phyloP scores from a whole-genome alignment of 768 basidiomycete species.

The Naganishia antarctica region DNA sequence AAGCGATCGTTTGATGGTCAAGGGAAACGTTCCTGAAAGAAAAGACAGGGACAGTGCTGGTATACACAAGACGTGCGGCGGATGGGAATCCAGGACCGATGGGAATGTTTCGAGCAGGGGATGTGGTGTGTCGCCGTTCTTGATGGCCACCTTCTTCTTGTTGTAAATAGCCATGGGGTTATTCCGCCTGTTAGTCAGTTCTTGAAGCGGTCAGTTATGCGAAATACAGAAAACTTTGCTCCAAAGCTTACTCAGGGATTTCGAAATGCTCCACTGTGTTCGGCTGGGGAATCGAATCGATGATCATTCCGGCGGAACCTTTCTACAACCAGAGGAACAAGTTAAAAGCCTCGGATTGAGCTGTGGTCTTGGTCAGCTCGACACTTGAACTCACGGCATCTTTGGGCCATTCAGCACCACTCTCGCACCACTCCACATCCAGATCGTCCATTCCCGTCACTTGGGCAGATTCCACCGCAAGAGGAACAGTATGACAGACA shows the following conservation, averaged over 20 bases:
- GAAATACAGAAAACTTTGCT: neutral
- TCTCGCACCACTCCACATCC: constrained; percentile 17
- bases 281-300: constrained; percentile 26
- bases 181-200: neutral
- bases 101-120: constrained; percentile 13
- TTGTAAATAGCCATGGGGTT: constrained; percentile 18
- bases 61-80: constrained; percentile 7
- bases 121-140: constrained; percentile 3
- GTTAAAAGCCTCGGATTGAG: too few species aligned
- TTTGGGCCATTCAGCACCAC: constrained; percentile 6
- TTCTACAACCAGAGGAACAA: constrained; percentile 4
- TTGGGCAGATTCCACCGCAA: neutral
- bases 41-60: constrained; percentile 9
- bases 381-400: neutral
- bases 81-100: neutral
- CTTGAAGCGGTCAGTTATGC: too few species aligned
- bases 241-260: constrained; percentile 9
- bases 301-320: constrained; percentile 25
- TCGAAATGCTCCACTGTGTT: constrained; percentile 16
- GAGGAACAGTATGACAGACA: neutral
- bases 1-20: neutral
- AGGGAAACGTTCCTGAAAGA: constrained; percentile 7
- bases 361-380: neutral
- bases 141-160: constrained; percentile 8
- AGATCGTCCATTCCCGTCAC: neutral